Percentiles rank a stretch among this genome's conserved stretches.
These are phyloP conservation scores for Wolfiporia cocos DNA, from an alignment of 1,284 basidiomycete species.

Conservation along the genomic window DNA sequence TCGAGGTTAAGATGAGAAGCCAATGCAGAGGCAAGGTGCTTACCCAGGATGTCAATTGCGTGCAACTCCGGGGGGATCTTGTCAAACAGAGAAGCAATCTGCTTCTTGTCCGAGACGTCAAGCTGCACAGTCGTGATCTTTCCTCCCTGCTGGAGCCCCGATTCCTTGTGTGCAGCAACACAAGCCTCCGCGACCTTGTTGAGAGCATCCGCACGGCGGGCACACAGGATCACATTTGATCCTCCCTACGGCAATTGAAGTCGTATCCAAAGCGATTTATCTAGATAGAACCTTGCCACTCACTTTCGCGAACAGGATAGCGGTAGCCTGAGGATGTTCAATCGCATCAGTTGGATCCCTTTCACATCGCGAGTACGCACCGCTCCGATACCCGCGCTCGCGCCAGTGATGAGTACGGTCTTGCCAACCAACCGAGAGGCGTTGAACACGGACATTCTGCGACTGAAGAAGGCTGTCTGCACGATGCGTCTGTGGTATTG, in stretches of 20 bases:
- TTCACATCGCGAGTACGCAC: constrained; percentile 32
- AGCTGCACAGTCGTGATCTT: constrained; percentile 61
- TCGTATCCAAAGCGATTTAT: constrained; percentile 1
- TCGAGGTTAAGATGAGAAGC: neutral
- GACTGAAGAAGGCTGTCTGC: constrained; percentile 10
- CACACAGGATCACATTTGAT: constrained; percentile 71
- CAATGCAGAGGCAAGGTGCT: constrained; percentile 8
- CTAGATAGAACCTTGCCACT: neutral
- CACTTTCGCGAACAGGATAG: constrained; percentile 80
- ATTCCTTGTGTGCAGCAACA: constrained; percentile 61
- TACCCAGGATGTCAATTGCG: constrained; percentile 72
- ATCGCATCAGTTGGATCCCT: neutral
- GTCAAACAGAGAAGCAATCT: constrained; percentile 60
- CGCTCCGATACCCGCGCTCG: constrained; percentile 79
- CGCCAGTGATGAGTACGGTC: constrained; percentile 84
- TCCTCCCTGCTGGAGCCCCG: constrained; percentile 67
- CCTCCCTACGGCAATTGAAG: constrained; percentile 53
- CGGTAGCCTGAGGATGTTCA: constrained; percentile 55
- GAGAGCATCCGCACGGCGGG: constrained; percentile 62
- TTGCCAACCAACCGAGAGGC: constrained; percentile 73
- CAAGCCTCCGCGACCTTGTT: constrained; percentile 63
- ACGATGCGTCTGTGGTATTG: constrained; percentile 9
- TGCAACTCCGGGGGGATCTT: constrained; percentile 64
- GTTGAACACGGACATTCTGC: constrained; percentile 73
- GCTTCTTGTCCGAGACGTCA: constrained; percentile 70